Evolutionary conservation across 768 basidiomycete genomes (phyloP), one percentile per base, ranked within the genome.

Genomic region (Suillus americanus): DNA sequence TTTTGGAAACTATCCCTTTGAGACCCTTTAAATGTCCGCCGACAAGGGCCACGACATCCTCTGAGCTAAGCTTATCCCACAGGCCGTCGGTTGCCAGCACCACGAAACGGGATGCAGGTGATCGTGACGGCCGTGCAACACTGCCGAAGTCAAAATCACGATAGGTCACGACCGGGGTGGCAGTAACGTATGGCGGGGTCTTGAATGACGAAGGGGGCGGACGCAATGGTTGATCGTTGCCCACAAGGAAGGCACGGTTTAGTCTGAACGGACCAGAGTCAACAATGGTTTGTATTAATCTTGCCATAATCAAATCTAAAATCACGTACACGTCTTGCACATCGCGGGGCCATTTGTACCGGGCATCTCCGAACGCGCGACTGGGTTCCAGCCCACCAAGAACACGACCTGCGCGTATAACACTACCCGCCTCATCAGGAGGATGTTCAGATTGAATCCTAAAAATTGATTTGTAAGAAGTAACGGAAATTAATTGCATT

Each of bases 101-200:
- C 62, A 97, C 72, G 77, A 97, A 97, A 65, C 88, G 87, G 66
- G 68, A 50, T 68, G 48, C 45, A 53, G 61, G 69, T 41, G 70
- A 64, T 6, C 73, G 65, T n/a, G 69, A 54, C 18, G 71, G 48
- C 43, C 66, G 28, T 62, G 72, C 70, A 33, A 64, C 60, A 35
- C 77, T 65, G 16, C 81, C 72, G 71, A 90, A 84, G 16, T 83
- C 78, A 68, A 93, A 79, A 69, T 89, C 87, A 65, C 86, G 86
- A 69, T 94, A 89, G 3, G 89, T 91, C 35, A 95, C 87, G 41
- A 92, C 93, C 3, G 95, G 95, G 8, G 82, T 81, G 18, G 95
- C 87, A 38, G 84, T 95, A 28, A 97, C 94, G 75, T 97, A 97
- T n/a, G 95, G 95, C 2, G 95, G 95, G 5, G 95, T 94, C 75